Evolutionary conservation across 305 asterid genomes (phyloP).

Genomic region (Fraxinus platypoda): DNA sequence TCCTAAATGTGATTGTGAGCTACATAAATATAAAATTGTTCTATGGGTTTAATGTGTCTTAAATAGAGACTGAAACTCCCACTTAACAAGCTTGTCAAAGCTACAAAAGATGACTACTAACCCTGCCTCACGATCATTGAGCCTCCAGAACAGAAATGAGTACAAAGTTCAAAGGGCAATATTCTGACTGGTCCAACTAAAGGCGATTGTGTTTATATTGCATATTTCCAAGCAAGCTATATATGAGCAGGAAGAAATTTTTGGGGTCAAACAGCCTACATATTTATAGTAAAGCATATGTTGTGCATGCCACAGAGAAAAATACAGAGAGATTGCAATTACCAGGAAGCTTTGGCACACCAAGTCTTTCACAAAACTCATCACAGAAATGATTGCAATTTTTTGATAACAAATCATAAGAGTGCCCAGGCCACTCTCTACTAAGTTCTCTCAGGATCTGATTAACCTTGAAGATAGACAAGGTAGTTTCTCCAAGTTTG

Average conservation of each 20-base stretch:
- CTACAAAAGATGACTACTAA: not conserved
- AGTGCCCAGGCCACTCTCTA: constrained; percentile 96
- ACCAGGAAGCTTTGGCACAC: constrained; percentile 98
- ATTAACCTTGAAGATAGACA: constrained; percentile 65
- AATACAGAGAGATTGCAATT: constrained; percentile 16
- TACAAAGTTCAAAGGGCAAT: not conserved
- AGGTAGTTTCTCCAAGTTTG: constrained; percentile 69
- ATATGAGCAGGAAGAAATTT: not conserved
- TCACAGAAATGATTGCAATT: constrained; percentile 99
- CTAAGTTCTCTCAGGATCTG: constrained; percentile 89
- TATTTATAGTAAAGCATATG: constrained; percentile 4
- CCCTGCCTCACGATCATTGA: not conserved
- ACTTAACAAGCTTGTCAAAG: not conserved
- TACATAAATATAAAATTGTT: not conserved
- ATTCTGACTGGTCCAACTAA: constrained; percentile 3
- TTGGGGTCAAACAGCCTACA: not conserved
- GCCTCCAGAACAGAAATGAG: not conserved
- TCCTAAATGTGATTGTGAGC: not conserved
- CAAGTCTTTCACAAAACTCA: constrained; percentile 82
- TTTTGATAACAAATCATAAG: constrained; percentile 79
- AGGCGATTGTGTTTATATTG: constrained; percentile 9
- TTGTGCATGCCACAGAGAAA: not conserved
- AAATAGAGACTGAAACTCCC: not conserved
- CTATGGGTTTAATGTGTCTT: not conserved
- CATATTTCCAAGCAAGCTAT: constrained; percentile 5